Evolutionary conservation across 108 stramenopile genomes (phyloP).

Genomic region (Licmophora abbreviata): DNA sequence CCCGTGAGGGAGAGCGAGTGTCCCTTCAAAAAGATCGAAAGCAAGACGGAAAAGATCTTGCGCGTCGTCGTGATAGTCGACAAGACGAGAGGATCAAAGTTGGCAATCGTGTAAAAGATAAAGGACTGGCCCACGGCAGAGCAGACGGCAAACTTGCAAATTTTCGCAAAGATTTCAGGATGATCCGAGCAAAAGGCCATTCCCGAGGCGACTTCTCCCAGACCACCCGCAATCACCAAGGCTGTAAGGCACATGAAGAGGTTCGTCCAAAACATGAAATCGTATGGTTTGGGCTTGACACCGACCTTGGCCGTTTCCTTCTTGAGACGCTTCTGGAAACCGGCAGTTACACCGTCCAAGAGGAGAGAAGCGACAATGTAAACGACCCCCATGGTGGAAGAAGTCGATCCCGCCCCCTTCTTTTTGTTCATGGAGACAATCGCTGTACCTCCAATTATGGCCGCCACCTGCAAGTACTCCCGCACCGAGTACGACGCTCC

Average conservation of each 20-base stretch:
- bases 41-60: slow-evolving; percentile 95
- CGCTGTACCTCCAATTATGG: slow-evolving; percentile 87
- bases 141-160: slow-evolving; percentile 86
- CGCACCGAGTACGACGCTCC: slow-evolving; percentile 77
- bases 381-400: slow-evolving; percentile 61
- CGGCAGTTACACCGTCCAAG: slow-evolving; percentile 86
- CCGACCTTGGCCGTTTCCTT: slow-evolving; percentile 78
- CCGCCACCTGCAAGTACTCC: slow-evolving; percentile 84
- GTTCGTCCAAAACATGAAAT: slow-evolving; percentile 94
- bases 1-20: slow-evolving; percentile 76
- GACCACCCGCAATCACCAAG: slow-evolving; percentile 49
- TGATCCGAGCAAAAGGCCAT: slow-evolving; percentile 70
- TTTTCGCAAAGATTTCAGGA: slow-evolving; percentile 82
- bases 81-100: slow-evolving; percentile 92
- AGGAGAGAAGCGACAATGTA: slow-evolving; percentile 76
- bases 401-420: slow-evolving; percentile 50
- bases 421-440: slow-evolving; percentile 90
- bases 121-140: slow-evolving; percentile 96
- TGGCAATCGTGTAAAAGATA: slow-evolving; percentile 98
- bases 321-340: slow-evolving; percentile 88
- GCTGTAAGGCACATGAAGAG: slow-evolving; percentile 84
- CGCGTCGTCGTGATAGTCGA: slow-evolving; percentile 98
- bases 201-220: slow-evolving; percentile 71
- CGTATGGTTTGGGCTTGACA: slow-evolving; percentile 87
- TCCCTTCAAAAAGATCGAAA: slow-evolving; percentile 88